These are phyloP conservation scores for Colletotrichum musicola DNA, from an alignment of 2,329 filamentous ascomycete genomes.

Conservation along the genomic window DNA sequence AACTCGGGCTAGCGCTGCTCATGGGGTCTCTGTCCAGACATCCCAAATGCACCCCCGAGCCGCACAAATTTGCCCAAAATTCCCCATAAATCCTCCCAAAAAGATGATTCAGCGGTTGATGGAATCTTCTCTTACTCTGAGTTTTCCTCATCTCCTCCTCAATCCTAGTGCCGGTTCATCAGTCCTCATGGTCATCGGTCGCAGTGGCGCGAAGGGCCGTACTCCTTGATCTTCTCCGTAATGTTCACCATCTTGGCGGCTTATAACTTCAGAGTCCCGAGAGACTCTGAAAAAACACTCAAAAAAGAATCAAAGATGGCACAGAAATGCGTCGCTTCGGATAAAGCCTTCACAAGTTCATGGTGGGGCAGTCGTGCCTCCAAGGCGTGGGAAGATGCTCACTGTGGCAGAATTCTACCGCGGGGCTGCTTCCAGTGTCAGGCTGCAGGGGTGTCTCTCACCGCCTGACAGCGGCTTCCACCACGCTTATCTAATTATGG, in stretches of 20 bases:
- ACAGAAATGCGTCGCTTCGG: slow-evolving; percentile 13
- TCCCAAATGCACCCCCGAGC: not conserved
- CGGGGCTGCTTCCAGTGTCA: slow-evolving; percentile 29
- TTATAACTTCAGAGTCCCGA: slow-evolving; percentile 38
- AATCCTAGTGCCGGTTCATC: slow-evolving; percentile 73
- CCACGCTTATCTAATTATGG: slow-evolving; percentile 27
- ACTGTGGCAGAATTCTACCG: slow-evolving; percentile 37
- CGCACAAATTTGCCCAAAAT: not conserved
- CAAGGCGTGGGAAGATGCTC: slow-evolving; percentile 26
- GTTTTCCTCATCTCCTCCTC: slow-evolving; percentile 99
- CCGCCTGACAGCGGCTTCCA: slow-evolving; percentile 25
- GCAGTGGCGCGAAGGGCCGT: slow-evolving; percentile 48
- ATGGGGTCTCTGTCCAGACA: not conserved
- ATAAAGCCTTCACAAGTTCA: slow-evolving; percentile 35
- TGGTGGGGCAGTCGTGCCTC: slow-evolving; percentile 35
- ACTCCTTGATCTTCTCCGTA: slow-evolving; percentile 99
- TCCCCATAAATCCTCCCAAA: not conserved
- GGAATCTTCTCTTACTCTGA: slow-evolving; percentile 77
- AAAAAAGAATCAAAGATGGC: slow-evolving; percentile 9
- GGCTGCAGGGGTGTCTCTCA: slow-evolving; percentile 24
- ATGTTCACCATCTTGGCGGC: slow-evolving; percentile 91
- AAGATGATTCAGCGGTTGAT: slow-evolving; percentile 4
- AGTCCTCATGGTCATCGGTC: slow-evolving; percentile 29
- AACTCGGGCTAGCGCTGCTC: too few relatives aligned
- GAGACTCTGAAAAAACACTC: slow-evolving; percentile 13